Base-by-base conservation (phyloP, 1,284 basidiomycete genomes). In the Mycena sp. region DNA sequence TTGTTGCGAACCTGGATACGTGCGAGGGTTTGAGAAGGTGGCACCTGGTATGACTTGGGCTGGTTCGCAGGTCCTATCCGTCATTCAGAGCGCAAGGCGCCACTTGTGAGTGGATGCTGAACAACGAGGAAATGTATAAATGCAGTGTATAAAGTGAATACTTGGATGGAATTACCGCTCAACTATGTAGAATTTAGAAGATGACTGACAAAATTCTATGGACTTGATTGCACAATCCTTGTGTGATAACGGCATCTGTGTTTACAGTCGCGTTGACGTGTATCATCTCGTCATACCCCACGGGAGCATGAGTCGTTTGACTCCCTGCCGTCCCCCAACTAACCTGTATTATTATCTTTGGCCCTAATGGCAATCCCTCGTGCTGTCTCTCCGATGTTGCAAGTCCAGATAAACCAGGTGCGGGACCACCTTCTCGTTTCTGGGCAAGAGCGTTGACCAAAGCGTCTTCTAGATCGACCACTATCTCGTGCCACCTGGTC, bases 1-100 rank as follows among this genome's bases (percentile, higher is more conserved):
- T 37, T 96, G 94, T 69, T 87, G 95, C 53, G 94, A 97, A 77
- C 95, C 95, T 10, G 95, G 95, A 23, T 85, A 85, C 74, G 94
- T 94, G 3, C 78, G 84, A 46, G 89, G 90, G 12, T 93, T 87
- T 71, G 83, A 83, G 16, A 75, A 74, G 56, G 73, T 95, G 23
- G 80, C 81, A 41, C 80, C 89, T 2, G 89, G 89, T 19, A 78
- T 86, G 72, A 85, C 84, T 43, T 95, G 93, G 90, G 77, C 87
- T 35, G 93, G 92, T 2, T 86, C 88, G 67, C 94, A 96, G 72
- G 81, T 85, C 2, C 69, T 95, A 25, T 81, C 83, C 12, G 77
- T 67, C 4, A 57, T 67, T 38, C 55, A 61, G 14, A 26, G 25
- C 19, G 62, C 58, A 12, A 43, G 65, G 40, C 51, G 65, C 30